Conservation (phyloP, 495 filamentous ascomycete species). For the Lepidopterella palustris region DNA sequence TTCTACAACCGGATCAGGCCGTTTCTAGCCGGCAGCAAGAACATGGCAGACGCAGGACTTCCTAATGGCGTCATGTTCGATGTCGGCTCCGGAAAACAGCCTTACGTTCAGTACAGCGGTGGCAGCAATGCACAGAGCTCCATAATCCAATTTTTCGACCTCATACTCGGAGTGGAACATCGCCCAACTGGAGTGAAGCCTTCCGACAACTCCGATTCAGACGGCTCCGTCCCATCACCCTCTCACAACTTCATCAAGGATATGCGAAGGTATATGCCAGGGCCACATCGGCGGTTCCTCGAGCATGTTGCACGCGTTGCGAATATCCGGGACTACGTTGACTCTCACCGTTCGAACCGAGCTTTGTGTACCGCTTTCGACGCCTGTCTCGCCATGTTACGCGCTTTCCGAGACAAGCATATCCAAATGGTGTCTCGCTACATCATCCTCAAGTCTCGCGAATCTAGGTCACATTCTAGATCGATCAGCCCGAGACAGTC, state of each 20-base stretch:
- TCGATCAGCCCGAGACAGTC: slow-evolving; percentile 34
- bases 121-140: slow-evolving; percentile 96
- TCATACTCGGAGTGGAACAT: slow-evolving; percentile 86
- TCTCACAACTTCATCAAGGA: slow-evolving; percentile 90
- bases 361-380: slow-evolving; percentile 77
- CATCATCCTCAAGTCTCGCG: slow-evolving; percentile 69
- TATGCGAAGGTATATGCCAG: slow-evolving; percentile 97
- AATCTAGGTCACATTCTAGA: slow-evolving; percentile 45
- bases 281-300: slow-evolving; percentile 82
- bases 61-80: slow-evolving; percentile 85
- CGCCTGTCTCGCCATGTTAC: slow-evolving; percentile 82
- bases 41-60: slow-evolving; percentile 89
- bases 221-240: slow-evolving; percentile 44
- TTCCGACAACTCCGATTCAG: slow-evolving; percentile 37
- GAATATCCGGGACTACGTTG: slow-evolving; percentile 84
- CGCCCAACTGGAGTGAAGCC: slow-evolving; percentile 71
- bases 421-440: slow-evolving; percentile 95
- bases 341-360: slow-evolving; percentile 52
- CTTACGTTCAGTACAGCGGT: slow-evolving; percentile 74
- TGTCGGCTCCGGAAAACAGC: slow-evolving; percentile 56
- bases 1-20: slow-evolving; percentile 94
- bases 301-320: slow-evolving; percentile 70
- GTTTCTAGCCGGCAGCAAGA: slow-evolving; percentile 91
- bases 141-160: slow-evolving; percentile 89
- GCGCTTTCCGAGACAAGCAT: slow-evolving; percentile 86